Conservation (phyloP, 176 grass and related monocot genomes). For the Chloris gayana region DNA sequence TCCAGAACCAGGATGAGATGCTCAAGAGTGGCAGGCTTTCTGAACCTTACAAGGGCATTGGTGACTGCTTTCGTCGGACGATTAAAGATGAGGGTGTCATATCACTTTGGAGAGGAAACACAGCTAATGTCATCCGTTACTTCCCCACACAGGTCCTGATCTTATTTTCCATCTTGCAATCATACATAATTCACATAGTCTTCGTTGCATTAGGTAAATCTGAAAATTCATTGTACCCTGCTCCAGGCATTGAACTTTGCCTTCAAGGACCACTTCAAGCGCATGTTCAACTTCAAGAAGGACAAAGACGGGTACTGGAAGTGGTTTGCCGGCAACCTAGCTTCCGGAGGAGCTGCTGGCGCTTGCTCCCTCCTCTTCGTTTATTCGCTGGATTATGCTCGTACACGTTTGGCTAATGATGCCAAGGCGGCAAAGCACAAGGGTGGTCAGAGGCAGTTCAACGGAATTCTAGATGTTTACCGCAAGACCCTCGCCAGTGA, state of each 20-base stretch:
- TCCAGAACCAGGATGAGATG: conserved; percentile 77
- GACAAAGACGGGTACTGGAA: conserved; percentile 92
- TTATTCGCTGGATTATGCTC: conserved; percentile 90
- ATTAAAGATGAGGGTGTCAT: conserved; percentile 74
- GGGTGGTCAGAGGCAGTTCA: conserved; percentile 91
- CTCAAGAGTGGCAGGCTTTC: conserved; percentile 60
- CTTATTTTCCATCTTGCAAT: too few species aligned
- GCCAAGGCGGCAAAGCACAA: conserved; percentile 64
- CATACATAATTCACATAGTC: too few species aligned
- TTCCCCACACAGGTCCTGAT: conserved; percentile 79
- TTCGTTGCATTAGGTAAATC: too few species aligned
- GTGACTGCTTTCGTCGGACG: conserved; percentile 65
- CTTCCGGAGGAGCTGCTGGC: conserved; percentile 89
- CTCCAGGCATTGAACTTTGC: conserved; percentile 91
- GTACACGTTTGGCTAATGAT: conserved; percentile 84
- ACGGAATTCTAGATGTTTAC: conserved; percentile 90
- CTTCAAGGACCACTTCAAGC: conserved; percentile 98
- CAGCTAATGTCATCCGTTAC: conserved; percentile 91
- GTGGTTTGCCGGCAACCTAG: conserved; percentile 93
- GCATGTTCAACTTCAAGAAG: conserved; percentile 92
- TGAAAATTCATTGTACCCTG: too few species aligned
- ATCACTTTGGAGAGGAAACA: conserved; percentile 90
- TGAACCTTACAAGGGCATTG: conserved; percentile 66
- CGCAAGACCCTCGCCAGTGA: conserved; percentile 74
- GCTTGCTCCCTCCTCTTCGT: conserved; percentile 86